Conservation (phyloP, 2,329 filamentous ascomycete genomes). For the Xenoacremonium recifei region DNA sequence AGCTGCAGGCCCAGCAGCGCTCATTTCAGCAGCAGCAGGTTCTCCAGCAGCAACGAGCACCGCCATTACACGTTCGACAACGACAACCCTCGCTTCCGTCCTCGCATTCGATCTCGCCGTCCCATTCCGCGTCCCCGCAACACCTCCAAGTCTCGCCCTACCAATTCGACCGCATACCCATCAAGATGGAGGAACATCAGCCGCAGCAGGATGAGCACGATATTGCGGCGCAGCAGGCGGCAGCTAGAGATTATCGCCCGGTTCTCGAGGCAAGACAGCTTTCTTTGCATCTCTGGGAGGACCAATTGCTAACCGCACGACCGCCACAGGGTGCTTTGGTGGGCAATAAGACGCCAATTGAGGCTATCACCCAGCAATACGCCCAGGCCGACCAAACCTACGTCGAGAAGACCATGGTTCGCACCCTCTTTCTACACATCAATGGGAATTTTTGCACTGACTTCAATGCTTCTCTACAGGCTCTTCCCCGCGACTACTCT, state of each 20-base stretch:
- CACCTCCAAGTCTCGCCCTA: neutral
- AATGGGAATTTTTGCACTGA: constrained; percentile 16
- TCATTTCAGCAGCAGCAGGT: constrained; percentile 14
- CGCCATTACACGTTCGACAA: constrained; percentile 12
- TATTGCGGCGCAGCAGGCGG: constrained; percentile 58
- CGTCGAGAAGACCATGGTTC: constrained; percentile 82
- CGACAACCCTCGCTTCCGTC: constrained; percentile 12
- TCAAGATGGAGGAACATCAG: constrained; percentile 36
- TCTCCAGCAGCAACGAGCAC: constrained; percentile 16
- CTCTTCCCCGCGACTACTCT: constrained; percentile 78
- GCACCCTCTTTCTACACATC: constrained; percentile 31
- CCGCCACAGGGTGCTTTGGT: constrained; percentile 74
- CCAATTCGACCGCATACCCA: constrained; percentile 8
- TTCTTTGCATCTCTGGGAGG: neutral
- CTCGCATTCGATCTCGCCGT: constrained; percentile 2
- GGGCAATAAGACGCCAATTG: constrained; percentile 73
- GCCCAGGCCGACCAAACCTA: constrained; percentile 83
- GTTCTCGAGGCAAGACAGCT: constrained; percentile 49
- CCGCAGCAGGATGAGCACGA: constrained; percentile 40
- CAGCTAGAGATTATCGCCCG: constrained; percentile 58
- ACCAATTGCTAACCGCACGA: constrained; percentile 12
- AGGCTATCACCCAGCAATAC: constrained; percentile 79
- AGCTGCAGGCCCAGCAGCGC: no score
- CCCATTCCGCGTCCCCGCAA: neutral
- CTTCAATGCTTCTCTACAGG: constrained; percentile 45